Evolutionary conservation across 768 basidiomycete genomes (phyloP), one percentile per base, ranked within the genome.

Genomic region (Mycena haematopus): DNA sequence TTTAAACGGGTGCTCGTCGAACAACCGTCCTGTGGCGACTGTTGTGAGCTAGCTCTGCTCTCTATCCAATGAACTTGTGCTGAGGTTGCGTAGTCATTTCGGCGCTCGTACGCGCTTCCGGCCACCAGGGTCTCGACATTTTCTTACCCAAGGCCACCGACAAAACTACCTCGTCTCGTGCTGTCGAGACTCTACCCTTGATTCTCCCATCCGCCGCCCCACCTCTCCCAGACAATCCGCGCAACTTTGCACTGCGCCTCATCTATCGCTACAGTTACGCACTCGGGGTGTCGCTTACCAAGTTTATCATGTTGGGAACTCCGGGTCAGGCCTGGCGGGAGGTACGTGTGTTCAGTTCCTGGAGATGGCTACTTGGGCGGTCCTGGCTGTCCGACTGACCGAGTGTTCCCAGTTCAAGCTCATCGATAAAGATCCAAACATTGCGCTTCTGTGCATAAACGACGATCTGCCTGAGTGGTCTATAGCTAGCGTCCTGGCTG

Each of bases 381-480:
- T 40, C 19, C n/a, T n/a, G n/a, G n/a, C n/a, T n/a, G 29, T 31
- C 9, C 29, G 9, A 36, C 13, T 44, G 25, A n/a, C 25, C 10
- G 6, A 10, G 27, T 22, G 24, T 21, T 15, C 14, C 17, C 24
- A 42, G 54, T 29, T 67, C 15, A 35, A 35, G 1, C 22, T 8
- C 15, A 53, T 53, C 19, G 56, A 63, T 22, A 25, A 29, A 42
- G 47, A 29, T 24, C 59, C 54, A 6, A 53, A 59, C 11, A 62
- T 60, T 21, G 56, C 66, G 15, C 57, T 68, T 15, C 49, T 68
- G 47, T 68, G 66, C 52, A 55, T 68, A n/a, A 68, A 68, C 53
- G 63, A 68, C 44, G 66, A 68, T 52, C 50, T 68, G 7, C 52
- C 56, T 21, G 42, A 44, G 22, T n/a, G n/a, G 27, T 14, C 35